These are phyloP conservation scores for Diplocarpon rosae DNA, from an alignment of 2,329 filamentous ascomycete genomes.

Conservation along the genomic window DNA sequence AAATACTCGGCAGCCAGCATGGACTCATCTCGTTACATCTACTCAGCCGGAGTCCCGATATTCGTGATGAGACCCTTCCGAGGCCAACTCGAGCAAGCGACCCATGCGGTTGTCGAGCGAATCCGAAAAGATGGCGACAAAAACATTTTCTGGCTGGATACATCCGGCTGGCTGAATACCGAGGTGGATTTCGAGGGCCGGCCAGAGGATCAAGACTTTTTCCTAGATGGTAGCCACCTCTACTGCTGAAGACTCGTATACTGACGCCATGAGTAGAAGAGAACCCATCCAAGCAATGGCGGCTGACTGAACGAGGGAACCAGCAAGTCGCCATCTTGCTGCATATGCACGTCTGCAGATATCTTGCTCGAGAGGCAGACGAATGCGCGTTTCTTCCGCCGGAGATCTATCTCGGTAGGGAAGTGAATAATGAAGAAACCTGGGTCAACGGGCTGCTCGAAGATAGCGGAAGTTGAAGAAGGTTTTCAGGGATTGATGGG, in stretches of 20 bases:
- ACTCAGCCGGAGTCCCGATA: conserved; percentile 25
- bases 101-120: conserved; percentile 26
- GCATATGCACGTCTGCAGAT: conserved; percentile 29
- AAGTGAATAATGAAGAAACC: conserved; percentile 11
- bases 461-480: conserved; percentile 16
- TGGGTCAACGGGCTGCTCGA: conserved; percentile 16
- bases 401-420: conserved; percentile 19
- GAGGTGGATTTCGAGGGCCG: conserved; percentile 16
- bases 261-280: conserved; percentile 10
- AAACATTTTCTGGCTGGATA: conserved; percentile 31
- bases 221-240: conserved; percentile 20
- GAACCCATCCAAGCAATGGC: conserved; percentile 21
- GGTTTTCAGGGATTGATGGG: conserved; percentile 1
- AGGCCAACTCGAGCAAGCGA: conserved; percentile 27
- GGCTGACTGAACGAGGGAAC: conserved; percentile 27
- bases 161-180: conserved; percentile 30
- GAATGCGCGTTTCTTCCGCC: conserved; percentile 28
- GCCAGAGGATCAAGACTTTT: conserved; percentile 24
- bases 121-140: conserved; percentile 28
- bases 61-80: conserved; percentile 30
- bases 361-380: conserved; percentile 25
- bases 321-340: conserved; percentile 29
- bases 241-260: background rate
- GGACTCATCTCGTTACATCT: conserved; percentile 6
- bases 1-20: conserved; percentile 9